A percentile compares a stretch with the other conserved stretches of the same genome.
phyloP scores from a whole-genome alignment of 75 land plant genomes.

The Gnetum montanum region DNA sequence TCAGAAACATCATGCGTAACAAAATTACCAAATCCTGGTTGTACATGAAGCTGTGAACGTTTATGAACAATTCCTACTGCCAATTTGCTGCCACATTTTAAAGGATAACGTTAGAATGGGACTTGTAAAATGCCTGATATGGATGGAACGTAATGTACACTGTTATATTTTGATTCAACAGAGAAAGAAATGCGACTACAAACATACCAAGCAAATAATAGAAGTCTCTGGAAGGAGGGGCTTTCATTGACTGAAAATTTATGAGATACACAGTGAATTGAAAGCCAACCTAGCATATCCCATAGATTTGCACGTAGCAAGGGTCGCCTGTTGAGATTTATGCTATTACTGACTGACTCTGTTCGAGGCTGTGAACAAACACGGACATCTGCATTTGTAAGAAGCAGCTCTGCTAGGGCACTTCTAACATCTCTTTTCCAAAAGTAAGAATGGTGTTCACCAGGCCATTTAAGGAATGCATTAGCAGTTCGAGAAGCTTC shows the following conservation, averaged over 20 bases:
- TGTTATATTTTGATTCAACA: too few species aligned
- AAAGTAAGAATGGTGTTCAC: slow-evolving; percentile 47
- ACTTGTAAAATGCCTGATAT: too few species aligned
- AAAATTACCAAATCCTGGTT: neutral
- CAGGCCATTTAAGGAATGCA: slow-evolving; percentile 47
- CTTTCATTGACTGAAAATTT: slow-evolving; percentile 2
- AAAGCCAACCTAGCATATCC: slow-evolving; percentile 67
- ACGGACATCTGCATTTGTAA: slow-evolving; percentile 1
- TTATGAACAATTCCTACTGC: neutral
- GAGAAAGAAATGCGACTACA: too few species aligned
- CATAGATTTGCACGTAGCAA: slow-evolving; percentile 33
- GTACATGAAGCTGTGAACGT: neutral
- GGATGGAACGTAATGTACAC: too few species aligned
- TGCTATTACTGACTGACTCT: slow-evolving; percentile 1
- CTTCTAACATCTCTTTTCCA: slow-evolving; percentile 28
- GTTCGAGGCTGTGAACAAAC: slow-evolving; percentile 10
- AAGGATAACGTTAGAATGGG: too few species aligned
- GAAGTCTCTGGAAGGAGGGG: slow-evolving; percentile 24
- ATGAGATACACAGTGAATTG: slow-evolving; percentile 25
- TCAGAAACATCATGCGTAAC: slow-evolving; percentile 3
- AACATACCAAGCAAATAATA: slow-evolving; percentile 53
- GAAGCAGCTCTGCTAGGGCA: slow-evolving; percentile 29
- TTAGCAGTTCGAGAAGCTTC: slow-evolving; percentile 61
- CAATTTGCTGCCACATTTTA: neutral
- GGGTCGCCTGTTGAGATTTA: slow-evolving; percentile 10